Conservation (phyloP, 768 basidiomycete species). For the Psilocybe cubensis region DNA sequence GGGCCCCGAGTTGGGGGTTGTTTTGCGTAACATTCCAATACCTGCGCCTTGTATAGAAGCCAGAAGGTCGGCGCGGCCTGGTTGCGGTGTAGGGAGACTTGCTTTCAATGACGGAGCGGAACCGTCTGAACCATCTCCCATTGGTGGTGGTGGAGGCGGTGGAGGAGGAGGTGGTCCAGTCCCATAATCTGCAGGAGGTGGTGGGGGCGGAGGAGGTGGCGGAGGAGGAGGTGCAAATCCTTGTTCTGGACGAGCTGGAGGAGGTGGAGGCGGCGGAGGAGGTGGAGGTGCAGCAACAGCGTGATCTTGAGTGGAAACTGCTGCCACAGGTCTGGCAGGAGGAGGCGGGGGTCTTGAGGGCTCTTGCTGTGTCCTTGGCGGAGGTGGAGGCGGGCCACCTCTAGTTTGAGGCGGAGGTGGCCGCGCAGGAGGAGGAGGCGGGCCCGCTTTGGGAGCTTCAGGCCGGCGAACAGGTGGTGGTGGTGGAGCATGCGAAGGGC, state of each 20-base stretch:
- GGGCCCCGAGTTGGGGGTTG: conserved; percentile 42
- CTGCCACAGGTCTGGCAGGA: conserved; percentile 26
- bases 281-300: conserved; percentile 26
- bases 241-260: conserved; percentile 40
- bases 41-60: conserved; percentile 86
- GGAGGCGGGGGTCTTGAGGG: conserved; percentile 11
- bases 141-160: conserved; percentile 48
- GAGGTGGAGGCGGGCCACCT: conserved; percentile 18
- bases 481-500: conserved; percentile 40
- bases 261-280: conserved; percentile 49
- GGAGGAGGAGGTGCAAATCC: conserved; percentile 45
- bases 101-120: conserved; percentile 28
- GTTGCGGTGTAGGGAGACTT: conserved; percentile 52
- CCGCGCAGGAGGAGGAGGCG: conserved; percentile 29
- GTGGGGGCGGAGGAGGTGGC: conserved; percentile 41
- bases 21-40: conserved; percentile 69
- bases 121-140: conserved; percentile 28
- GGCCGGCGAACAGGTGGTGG: conserved; percentile 37
- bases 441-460: conserved; percentile 33
- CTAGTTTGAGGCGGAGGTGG: conserved; percentile 18
- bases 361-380: conserved; percentile 15
- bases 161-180: conserved; percentile 39
- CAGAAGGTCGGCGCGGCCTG: conserved; percentile 69
- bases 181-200: conserved; percentile 39
- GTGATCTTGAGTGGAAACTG: conserved; percentile 8